Conservation (phyloP, 2,329 filamentous ascomycete genomes). For the Aspergillus brasiliensis region DNA sequence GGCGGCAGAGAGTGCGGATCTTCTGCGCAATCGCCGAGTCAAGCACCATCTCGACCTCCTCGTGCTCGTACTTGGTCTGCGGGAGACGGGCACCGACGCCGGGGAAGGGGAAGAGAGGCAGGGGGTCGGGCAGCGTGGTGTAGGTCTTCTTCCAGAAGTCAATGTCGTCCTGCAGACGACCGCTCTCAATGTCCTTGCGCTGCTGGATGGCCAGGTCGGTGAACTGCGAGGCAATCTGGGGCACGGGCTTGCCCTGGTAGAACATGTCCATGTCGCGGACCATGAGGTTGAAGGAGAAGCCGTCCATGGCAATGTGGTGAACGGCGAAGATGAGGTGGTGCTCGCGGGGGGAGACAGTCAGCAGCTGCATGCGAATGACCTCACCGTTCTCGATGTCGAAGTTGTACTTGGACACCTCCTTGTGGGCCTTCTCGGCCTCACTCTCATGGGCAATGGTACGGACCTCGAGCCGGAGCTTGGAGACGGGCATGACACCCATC, state of each 20-base stretch:
- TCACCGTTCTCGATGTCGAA: too few species aligned
- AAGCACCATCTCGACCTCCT: not conserved
- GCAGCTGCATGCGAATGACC: slow-evolving; percentile 13
- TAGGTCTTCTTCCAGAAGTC: slow-evolving; percentile 40
- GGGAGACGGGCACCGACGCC: slow-evolving; percentile 17
- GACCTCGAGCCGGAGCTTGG: not conserved
- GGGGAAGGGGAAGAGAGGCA: slow-evolving; percentile 41
- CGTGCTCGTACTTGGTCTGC: slow-evolving; percentile 21
- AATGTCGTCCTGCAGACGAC: not conserved
- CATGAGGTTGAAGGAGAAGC: slow-evolving; percentile 27
- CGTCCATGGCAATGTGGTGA: slow-evolving; percentile 41
- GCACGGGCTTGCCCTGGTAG: not conserved
- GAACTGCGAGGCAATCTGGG: too few species aligned
- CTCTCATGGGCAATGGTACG: too few species aligned
- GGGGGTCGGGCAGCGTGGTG: slow-evolving; percentile 19
- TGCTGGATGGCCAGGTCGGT: not conserved
- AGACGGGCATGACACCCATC: not conserved
- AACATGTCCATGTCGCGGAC: slow-evolving; percentile 25
- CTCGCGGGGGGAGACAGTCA: slow-evolving; percentile 13
- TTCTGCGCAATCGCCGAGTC: not conserved
- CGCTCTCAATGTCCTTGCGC: not conserved
- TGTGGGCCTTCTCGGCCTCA: too few species aligned
- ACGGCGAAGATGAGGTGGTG: slow-evolving; percentile 30
- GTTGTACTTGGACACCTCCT: too few species aligned
- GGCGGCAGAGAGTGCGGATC: not conserved